Conservation (phyloP, 495 filamentous ascomycete species). For the Penicillium psychrofluorescens region DNA sequence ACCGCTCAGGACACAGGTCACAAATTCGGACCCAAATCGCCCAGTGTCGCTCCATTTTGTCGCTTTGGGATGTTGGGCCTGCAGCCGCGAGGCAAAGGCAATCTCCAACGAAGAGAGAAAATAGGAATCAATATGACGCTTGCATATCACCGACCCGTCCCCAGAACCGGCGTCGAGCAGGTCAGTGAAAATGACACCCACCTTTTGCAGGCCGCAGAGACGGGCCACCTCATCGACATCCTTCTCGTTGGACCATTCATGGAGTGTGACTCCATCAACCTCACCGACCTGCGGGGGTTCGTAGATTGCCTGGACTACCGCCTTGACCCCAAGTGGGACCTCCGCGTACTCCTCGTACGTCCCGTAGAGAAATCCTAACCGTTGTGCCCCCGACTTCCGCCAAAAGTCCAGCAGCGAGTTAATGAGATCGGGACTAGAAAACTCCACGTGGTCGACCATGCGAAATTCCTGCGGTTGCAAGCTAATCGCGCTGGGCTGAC, state of each 20-base stretch:
- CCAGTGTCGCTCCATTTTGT: constrained; percentile 98
- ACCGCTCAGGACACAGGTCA: constrained; percentile 89
- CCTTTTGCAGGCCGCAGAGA: constrained; percentile 78
- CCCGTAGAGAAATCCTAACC: constrained; percentile 87
- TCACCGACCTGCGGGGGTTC: constrained; percentile 91
- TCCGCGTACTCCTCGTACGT: constrained; percentile 86
- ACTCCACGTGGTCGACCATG: constrained; percentile 99
- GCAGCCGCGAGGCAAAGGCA: constrained; percentile 77
- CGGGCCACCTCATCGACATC: constrained; percentile 75
- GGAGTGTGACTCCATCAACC: constrained; percentile 81
- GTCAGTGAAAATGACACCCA: constrained; percentile 95
- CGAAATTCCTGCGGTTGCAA: constrained; percentile 88
- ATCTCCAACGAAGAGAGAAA: constrained; percentile 91
- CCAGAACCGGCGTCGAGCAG: constrained; percentile 74
- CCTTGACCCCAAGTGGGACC: constrained; percentile 90
- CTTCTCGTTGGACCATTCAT: constrained; percentile 81
- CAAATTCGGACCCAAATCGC: constrained; percentile 90
- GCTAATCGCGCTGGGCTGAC: constrained; percentile 94
- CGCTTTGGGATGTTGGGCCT: constrained; percentile 79
- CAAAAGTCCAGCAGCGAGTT: constrained; percentile 87
- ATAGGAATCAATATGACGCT: constrained; percentile 92
- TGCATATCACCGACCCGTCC: constrained; percentile 83
- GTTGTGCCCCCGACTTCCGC: constrained; percentile 71
- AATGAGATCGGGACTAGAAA: constrained; percentile 72
- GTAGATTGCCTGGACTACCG: constrained; percentile 95